Evolutionary conservation across 2,329 filamentous ascomycete species (phyloP), one percentile per base, ranked within the genome.

Genomic region (Apiospora koreana): DNA sequence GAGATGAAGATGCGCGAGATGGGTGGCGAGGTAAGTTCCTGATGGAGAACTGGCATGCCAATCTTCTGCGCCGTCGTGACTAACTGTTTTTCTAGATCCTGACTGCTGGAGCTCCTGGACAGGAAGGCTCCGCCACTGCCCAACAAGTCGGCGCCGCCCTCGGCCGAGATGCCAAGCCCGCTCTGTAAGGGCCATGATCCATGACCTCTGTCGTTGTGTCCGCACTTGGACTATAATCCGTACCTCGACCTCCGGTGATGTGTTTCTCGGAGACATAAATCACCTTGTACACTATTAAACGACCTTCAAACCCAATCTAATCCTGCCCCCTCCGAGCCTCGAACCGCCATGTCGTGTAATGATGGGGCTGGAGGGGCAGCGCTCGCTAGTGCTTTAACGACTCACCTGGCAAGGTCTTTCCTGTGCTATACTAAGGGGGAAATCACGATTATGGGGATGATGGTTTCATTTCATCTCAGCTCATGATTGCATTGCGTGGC

Each of bases 1-100:
- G 95, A 98, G 86, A 94, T 95, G 89, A 91, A 93, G 82, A 96
- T 97, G 94, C 93, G 96, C 82, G 94, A 97, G 88, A 90, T 93
- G 79, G 94, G 94, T 73, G 92, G 93, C 79, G 94, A 97, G 71
- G 78, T 80, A 68, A 73, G 54, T 62, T 38, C 1, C n/a, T 10
- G 18, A 6, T 3, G 9, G 86, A 50, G 43, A 16, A 16, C 10
- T 25, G 18, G 41, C 14, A n/a, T 50, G 38, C 21, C 45, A 16
- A 35, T 21, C 9, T 35, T 3, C 16, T 21, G 38, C 10, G 21
- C 23, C 64, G 50, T 10, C 45, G 72, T 77, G 68, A 75, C 68
- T 35, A 21, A 65, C 12, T 66, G 23, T 25, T 65, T 2, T 45
- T 6, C 18, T 45, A 79, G 80, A 80, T 90, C 46, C 77, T 90